A percentile compares a stretch with the other conserved stretches of the same genome.
phyloP scores from a whole-genome alignment of 1,139 yeast species.

The Taphrina deformans region DNA sequence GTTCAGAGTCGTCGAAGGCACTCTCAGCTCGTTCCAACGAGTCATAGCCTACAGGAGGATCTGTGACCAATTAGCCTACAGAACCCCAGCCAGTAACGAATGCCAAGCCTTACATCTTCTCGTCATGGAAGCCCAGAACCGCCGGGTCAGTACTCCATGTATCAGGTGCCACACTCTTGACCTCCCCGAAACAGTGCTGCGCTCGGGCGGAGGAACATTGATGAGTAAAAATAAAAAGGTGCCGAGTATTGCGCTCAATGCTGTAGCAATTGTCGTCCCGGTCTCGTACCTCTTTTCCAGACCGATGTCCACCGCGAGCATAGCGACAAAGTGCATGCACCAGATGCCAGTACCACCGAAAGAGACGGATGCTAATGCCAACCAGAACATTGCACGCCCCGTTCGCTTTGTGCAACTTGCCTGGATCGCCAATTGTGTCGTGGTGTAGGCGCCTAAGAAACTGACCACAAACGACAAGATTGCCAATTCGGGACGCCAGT shows the following conservation, averaged over 20 bases:
- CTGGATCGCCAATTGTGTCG: conserved; percentile 17
- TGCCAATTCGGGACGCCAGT: conserved; percentile 23
- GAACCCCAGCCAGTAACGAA: not conserved
- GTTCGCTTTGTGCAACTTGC: conserved; percentile 7
- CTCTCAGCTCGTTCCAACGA: not conserved
- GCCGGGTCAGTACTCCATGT: not conserved
- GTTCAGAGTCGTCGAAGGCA: conserved; percentile 1
- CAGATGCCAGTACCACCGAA: conserved; percentile 30
- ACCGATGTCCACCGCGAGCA: conserved; percentile 21
- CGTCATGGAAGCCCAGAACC: not conserved
- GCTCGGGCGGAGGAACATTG: conserved; percentile 13
- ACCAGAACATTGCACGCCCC: conserved; percentile 14
- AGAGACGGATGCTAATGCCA: conserved; percentile 5
- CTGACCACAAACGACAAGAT: conserved; percentile 12
- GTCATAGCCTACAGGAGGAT: not conserved
- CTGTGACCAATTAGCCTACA: not conserved
- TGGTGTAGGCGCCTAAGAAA: conserved; percentile 21
- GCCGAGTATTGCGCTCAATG: conserved; percentile 1
- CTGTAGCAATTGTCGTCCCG: conserved; percentile 2
- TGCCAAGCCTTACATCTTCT: not conserved
- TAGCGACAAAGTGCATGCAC: conserved; percentile 31
- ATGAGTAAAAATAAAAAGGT: conserved; percentile 12
- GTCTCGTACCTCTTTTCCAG: not conserved
- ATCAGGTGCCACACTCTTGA: not conserved
- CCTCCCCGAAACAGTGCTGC: not conserved